Conservation (phyloP, 1,284 basidiomycete genomes). For the Ganoderma sp. region DNA sequence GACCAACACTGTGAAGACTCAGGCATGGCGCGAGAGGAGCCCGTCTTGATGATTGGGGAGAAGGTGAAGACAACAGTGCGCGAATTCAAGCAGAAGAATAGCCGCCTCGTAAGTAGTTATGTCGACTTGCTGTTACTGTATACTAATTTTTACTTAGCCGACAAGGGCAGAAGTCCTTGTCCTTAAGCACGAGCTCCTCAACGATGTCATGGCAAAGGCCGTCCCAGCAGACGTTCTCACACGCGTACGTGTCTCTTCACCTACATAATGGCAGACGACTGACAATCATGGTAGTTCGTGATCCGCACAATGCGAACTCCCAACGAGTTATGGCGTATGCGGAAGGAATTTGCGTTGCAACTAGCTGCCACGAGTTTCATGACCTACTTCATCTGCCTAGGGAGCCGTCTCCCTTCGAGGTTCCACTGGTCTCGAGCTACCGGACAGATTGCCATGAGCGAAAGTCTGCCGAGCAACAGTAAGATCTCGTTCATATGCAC, state of each 20-base stretch:
- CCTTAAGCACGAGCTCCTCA: conserved; percentile 87
- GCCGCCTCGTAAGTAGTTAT: conserved; percentile 12
- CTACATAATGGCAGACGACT: neutral
- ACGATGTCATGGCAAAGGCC: conserved; percentile 90
- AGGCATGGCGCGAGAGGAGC: conserved; percentile 88
- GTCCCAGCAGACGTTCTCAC: conserved; percentile 90
- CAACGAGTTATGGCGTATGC: conserved; percentile 93
- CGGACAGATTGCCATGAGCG: conserved; percentile 90
- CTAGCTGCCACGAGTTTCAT: conserved; percentile 91
- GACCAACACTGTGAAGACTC: conserved; percentile 85
- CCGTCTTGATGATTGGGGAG: conserved; percentile 83
- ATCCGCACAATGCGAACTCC: conserved; percentile 84
- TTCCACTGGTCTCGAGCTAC: conserved; percentile 92
- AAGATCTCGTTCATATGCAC: neutral
- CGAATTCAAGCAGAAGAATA: conserved; percentile 60
- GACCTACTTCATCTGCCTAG: conserved; percentile 89
- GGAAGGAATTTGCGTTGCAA: conserved; percentile 96
- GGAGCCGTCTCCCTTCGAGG: conserved; percentile 82
- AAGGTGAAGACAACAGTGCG: conserved; percentile 76
- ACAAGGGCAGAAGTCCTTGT: conserved; percentile 74
- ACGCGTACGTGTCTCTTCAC: conserved; percentile 60
- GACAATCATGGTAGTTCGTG: conserved; percentile 74
- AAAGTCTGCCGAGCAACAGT: conserved; percentile 78
- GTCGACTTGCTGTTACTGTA: neutral
- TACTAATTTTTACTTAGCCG: conserved; percentile 46